These are phyloP conservation scores for Trypanosoma melophagium DNA, from an alignment of 208 protist genomes.

Conservation along the genomic window DNA sequence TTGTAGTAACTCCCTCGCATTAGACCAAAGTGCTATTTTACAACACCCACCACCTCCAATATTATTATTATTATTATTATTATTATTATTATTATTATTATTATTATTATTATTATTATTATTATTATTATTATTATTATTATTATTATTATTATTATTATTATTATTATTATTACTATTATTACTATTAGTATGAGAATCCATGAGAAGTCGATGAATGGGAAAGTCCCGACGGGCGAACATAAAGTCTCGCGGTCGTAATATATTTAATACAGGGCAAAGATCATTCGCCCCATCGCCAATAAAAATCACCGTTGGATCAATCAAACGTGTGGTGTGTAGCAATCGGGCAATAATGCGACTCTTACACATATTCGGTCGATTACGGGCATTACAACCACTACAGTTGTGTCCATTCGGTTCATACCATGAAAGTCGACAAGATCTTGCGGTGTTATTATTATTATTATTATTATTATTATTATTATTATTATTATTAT, in stretches of 20 bases:
- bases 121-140: too few relatives aligned
- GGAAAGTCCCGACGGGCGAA: slow-evolving; percentile 68
- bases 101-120: too few relatives aligned
- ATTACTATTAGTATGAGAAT: slow-evolving; percentile 5
- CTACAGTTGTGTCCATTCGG: slow-evolving; percentile 60
- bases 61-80: too few relatives aligned
- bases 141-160: too few relatives aligned
- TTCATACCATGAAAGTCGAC: slow-evolving; percentile 80
- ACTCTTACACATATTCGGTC: slow-evolving; percentile 88
- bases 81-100: too few relatives aligned
- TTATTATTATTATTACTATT: not conserved
- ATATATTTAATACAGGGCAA: slow-evolving; percentile 75
- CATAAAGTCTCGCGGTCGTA: slow-evolving; percentile 81
- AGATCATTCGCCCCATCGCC: slow-evolving; percentile 86
- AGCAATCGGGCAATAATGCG: slow-evolving; percentile 74
- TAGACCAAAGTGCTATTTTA: slow-evolving; percentile 65
- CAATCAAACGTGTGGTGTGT: slow-evolving; percentile 68
- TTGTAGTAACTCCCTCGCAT: slow-evolving; percentile 59
- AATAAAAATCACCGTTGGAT: slow-evolving; percentile 86
- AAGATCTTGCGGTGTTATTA: slow-evolving; percentile 32
- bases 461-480: not conserved
- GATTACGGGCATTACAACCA: slow-evolving; percentile 44
- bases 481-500: not conserved
- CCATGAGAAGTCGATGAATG: slow-evolving; percentile 49
- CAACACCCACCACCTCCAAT: slow-evolving; percentile 64